Conservation (phyloP, 257 asterid species). For the Thymus mandschuricus region DNA sequence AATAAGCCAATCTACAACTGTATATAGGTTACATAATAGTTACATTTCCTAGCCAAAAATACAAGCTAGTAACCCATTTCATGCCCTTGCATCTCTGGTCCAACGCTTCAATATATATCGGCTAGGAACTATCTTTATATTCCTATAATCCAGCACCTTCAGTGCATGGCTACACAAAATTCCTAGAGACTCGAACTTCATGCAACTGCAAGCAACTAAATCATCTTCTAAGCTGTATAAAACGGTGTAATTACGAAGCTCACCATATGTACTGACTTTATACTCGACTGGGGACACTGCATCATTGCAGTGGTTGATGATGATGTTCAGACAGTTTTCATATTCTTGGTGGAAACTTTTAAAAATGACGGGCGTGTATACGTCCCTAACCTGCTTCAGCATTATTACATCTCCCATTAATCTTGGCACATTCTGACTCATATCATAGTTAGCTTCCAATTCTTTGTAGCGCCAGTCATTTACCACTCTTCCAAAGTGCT, state of each 20-base stretch:
- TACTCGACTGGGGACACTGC: slow-evolving; percentile 45
- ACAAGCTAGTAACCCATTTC: slow-evolving; percentile 22
- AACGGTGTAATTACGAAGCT: slow-evolving; percentile 48
- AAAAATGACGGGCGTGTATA: slow-evolving; percentile 56
- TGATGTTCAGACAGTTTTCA: slow-evolving; percentile 45
- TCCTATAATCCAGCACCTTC: slow-evolving; percentile 64
- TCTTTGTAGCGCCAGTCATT: slow-evolving; percentile 66
- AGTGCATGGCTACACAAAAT: slow-evolving; percentile 66
- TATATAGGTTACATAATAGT: slow-evolving; percentile 11
- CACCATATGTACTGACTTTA: slow-evolving; percentile 55
- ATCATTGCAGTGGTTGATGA: slow-evolving; percentile 44
- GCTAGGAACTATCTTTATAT: slow-evolving; percentile 57
- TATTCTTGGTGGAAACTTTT: slow-evolving; percentile 53
- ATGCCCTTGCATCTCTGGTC: slow-evolving; percentile 57
- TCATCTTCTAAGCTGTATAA: slow-evolving; percentile 45
- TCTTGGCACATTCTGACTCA: slow-evolving; percentile 55
- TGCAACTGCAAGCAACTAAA: slow-evolving; percentile 60
- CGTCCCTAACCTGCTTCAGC: slow-evolving; percentile 57
- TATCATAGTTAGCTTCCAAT: slow-evolving; percentile 62
- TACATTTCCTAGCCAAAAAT: slow-evolving; percentile 26
- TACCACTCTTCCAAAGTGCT: slow-evolving; percentile 57
- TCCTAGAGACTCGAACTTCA: slow-evolving; percentile 63
- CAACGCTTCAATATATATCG: slow-evolving; percentile 61
- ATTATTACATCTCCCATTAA: slow-evolving; percentile 59
- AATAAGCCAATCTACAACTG: slow-evolving; percentile 32